A percentile compares a stretch with the other conserved stretches of the same genome.
These are phyloP conservation scores for Pseudogymnoascus sp. DNA, from an alignment of 2,329 filamentous ascomycete species.

Conservation along the genomic window DNA sequence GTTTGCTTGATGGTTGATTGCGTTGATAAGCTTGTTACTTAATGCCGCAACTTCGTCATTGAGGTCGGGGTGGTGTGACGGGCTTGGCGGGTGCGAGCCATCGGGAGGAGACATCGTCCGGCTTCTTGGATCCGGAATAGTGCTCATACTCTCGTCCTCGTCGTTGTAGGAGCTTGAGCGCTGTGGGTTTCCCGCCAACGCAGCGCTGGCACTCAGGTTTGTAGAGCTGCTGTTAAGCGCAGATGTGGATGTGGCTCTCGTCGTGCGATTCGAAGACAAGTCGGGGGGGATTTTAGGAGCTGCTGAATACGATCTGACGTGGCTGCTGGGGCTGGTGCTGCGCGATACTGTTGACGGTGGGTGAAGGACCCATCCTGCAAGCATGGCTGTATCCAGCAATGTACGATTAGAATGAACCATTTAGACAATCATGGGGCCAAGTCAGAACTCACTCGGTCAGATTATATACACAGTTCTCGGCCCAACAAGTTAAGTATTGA, in stretches of 20 bases:
- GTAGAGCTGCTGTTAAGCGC: conserved; percentile 1
- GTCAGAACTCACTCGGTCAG: conserved; percentile 1
- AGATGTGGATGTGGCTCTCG: background rate
- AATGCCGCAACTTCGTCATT: conserved; percentile 75
- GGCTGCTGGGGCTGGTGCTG: conserved; percentile 1
- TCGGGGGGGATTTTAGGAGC: background rate
- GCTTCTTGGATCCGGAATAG: conserved; percentile 58
- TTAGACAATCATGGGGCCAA: background rate
- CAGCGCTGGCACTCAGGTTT: background rate
- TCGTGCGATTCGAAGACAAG: background rate
- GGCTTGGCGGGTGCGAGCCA: conserved; percentile 26
- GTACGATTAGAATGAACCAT: conserved; percentile 5
- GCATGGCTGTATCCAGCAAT: background rate
- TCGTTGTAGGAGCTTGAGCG: conserved; percentile 31
- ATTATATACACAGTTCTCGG: background rate
- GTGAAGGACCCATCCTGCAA: conserved; percentile 9
- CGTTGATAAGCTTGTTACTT: conserved; percentile 92
- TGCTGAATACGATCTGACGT: conserved; percentile 1
- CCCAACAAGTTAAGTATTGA: background rate
- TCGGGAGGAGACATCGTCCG: conserved; percentile 43
- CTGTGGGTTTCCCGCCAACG: background rate
- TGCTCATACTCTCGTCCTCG: conserved; percentile 58
- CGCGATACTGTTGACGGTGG: background rate
- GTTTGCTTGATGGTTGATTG: conserved; percentile 91
- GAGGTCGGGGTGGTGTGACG: conserved; percentile 47